phyloP scores from a whole-genome alignment of 768 basidiomycete genomes.

The Tylopilus sp. region DNA sequence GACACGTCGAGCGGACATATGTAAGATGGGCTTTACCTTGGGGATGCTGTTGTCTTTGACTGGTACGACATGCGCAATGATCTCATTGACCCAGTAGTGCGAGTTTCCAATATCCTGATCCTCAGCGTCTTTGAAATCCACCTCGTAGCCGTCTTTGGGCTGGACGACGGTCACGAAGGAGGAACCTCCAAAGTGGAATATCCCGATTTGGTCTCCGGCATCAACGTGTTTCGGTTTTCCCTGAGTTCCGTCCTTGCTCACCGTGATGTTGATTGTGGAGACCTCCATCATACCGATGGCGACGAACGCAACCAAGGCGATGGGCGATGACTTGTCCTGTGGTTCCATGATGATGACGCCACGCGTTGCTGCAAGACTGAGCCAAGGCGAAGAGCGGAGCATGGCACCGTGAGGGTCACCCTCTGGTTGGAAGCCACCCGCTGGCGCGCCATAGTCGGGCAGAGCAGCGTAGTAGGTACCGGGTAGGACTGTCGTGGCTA shows the following conservation, averaged over 20 bases:
- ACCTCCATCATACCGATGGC: conserved; percentile 63
- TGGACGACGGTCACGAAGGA: too few relatives aligned
- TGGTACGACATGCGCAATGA: too few relatives aligned
- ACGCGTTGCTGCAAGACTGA: conserved; percentile 46
- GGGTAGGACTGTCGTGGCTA: conserved; percentile 19
- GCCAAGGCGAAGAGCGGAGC: conserved; percentile 37
- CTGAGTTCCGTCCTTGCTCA: not conserved
- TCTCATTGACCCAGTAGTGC: too few relatives aligned
- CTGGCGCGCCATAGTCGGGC: conserved; percentile 8
- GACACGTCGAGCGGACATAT: too few relatives aligned
- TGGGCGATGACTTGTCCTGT: conserved; percentile 31
- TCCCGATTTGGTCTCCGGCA: conserved; percentile 6
- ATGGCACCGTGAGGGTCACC: conserved; percentile 19
- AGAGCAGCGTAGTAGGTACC: conserved; percentile 18
- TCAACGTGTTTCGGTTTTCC: not conserved
- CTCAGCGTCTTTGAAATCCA: conserved; percentile 9
- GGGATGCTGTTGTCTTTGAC: too few relatives aligned
- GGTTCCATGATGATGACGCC: conserved; percentile 53
- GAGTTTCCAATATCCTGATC: not conserved
- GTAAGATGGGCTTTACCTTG: too few relatives aligned
- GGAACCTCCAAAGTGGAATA: conserved; percentile 65
- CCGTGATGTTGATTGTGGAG: conserved; percentile 46
- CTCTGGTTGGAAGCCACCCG: not conserved
- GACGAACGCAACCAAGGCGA: conserved; percentile 34
- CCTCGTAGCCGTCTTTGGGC: not conserved